Conservation (phyloP, 2,329 filamentous ascomycete genomes). For the Lasiodiplodia sp. region DNA sequence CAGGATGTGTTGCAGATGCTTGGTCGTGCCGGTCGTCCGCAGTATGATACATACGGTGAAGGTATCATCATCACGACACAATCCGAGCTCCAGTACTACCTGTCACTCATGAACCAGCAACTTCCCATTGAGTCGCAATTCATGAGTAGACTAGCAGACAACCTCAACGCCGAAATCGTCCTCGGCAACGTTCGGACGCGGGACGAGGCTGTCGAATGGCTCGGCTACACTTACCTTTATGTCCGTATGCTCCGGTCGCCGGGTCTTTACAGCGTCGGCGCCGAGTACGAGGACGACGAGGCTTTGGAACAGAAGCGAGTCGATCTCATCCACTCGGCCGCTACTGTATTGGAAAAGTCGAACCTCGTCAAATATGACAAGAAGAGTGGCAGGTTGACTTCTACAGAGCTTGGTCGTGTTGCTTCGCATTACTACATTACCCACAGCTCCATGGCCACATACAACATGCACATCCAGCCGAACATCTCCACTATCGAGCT, state of each 20-base stretch:
- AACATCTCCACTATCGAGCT: conserved; percentile 93
- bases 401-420: conserved; percentile 93
- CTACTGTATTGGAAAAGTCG: conserved; percentile 83
- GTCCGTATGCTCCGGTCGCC: conserved; percentile 97
- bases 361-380: conserved; percentile 95
- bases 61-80: conserved; percentile 99
- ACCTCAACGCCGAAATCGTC: conserved; percentile 94
- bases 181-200: conserved; percentile 89
- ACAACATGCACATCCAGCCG: conserved; percentile 93
- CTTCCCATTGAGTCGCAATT: conserved; percentile 97
- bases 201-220: conserved; percentile 98
- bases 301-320: conserved; percentile 95
- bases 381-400: conserved; percentile 84
- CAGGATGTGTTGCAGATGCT: conserved; percentile 99
- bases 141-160: conserved; percentile 90
- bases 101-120: conserved; percentile 96
- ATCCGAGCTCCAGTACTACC: conserved; percentile 93
- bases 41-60: conserved; percentile 97
- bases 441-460: conserved; percentile 93
- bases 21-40: conserved; percentile 92
- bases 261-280: conserved; percentile 91
- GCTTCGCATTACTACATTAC: conserved; percentile 99
- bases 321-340: conserved; percentile 95
- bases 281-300: conserved; percentile 93
- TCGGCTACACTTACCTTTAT: conserved; percentile 97